Evolutionary conservation across 768 basidiomycete species (phyloP), one percentile per base, ranked within the genome.

Genomic region (Hirschioporus abietinus): DNA sequence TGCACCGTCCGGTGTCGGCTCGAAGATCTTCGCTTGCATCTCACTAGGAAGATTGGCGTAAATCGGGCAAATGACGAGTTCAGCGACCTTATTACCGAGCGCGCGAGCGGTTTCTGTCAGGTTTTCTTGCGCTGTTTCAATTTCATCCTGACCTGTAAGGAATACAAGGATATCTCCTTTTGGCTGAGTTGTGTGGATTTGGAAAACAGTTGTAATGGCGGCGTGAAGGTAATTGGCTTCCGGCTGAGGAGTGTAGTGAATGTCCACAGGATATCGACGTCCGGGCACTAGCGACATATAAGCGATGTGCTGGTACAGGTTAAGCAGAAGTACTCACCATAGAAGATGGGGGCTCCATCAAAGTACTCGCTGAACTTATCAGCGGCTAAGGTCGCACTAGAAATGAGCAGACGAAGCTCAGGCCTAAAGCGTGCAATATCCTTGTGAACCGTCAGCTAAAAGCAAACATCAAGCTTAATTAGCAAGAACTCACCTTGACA

Each of bases 21-120:
- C 97, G 77, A 99, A 99, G 66, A 99, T 99, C 79, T 98, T 97
- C 42, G 95, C 92, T 76, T 99, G 97, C 96, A 99, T 96, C 68
- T 99, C 97, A 71, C 94, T 96, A 0, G 97, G 97, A n/a, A 99
- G 79, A 75, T 97, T 99, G 69, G 97, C 97, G 73, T 99, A 99
- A 68, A 99, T 99, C 2, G 97, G 97, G 73, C 96, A 98, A 67
- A 99, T 86, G 66, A 99, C 88, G 60, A 99, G 84, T 72, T 99
- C 97, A 7, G 87, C 85, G 60, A 99, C 91, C 79, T 99, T 98
- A 80, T 99, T 98, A 23, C 96, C 96, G 0, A 99, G 81, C 0
- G 96, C 91, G 25, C 95, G 88, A 25, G 95, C 90, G 0, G 97
- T 99, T 80, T 99, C 97, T 74, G 93, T 89, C 35, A 99, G 79